Conservation (phyloP, 2,329 filamentous ascomycete genomes). For the Xylaria sp. region DNA sequence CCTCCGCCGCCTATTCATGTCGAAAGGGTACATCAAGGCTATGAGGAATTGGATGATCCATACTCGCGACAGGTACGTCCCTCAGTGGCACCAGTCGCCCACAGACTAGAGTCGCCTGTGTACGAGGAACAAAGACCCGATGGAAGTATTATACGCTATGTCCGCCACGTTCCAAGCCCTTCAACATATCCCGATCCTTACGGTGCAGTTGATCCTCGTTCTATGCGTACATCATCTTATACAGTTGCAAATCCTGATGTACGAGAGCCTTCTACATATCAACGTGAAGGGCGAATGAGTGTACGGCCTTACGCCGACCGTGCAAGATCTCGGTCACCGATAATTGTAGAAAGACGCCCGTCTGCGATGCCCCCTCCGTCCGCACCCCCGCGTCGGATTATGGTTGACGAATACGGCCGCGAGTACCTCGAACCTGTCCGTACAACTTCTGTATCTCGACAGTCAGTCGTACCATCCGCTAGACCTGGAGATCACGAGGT, state of each 20-base stretch:
- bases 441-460: slow-evolving; percentile 55
- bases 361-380: slow-evolving; percentile 62
- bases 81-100: slow-evolving; percentile 46
- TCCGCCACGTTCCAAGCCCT: slow-evolving; percentile 55
- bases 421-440: slow-evolving; percentile 74
- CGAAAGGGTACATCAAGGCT: slow-evolving; percentile 47
- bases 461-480: slow-evolving; percentile 62
- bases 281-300: slow-evolving; percentile 60
- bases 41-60: slow-evolving; percentile 50
- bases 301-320: slow-evolving; percentile 62
- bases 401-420: slow-evolving; percentile 85
- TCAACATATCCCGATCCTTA: slow-evolving; percentile 54
- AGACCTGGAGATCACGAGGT: slow-evolving; percentile 63
- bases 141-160: slow-evolving; percentile 50
- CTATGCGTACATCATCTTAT: slow-evolving; percentile 57
- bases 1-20: slow-evolving; percentile 36
- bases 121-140: slow-evolving; percentile 51
- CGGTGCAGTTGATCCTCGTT: slow-evolving; percentile 53
- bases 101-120: slow-evolving; percentile 45
- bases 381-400: slow-evolving; percentile 72
- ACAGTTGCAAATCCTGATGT: slow-evolving; percentile 56
- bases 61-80: slow-evolving; percentile 47
- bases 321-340: slow-evolving; percentile 61
- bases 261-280: slow-evolving; percentile 57
- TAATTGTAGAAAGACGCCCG: slow-evolving; percentile 57